Evolutionary conservation across 257 asterid genomes (phyloP), one percentile per base, ranked within the genome.

Genomic region (Lithospermum erythrorhizon): DNA sequence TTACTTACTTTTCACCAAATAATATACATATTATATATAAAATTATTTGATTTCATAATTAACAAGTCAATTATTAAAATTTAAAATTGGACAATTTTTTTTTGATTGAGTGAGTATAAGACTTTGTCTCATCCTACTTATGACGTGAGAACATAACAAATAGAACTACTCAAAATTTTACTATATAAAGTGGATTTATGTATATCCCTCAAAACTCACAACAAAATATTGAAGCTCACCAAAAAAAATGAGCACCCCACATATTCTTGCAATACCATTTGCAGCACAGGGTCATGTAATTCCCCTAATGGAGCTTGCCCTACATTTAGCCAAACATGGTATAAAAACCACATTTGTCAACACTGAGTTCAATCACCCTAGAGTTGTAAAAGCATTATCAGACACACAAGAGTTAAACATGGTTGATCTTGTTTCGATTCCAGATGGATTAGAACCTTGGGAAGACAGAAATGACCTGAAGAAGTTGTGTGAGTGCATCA

Each of bases 231-330:
- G 6, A 30, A 30, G 1, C 4, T 30, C 6, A 30, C 3, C 37
- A 5, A 6, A 32, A 55, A 67, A 53, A 22, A 82, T 82, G 90
- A 78, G 75, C 21, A 76, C 37, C 54, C 79, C 84, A 58, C 95
- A 79, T 63, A 74, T 82, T 58, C 6, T 83, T 23, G 78, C 73
- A 8, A 27, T 86, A 29, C 84, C 95, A 9, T 84, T 73, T 74
- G 94, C 94, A 64, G 94, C 88, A 62, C 95, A 87, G 64, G 95
- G 94, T 53, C 94, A 84, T 68, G 95, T 87, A 6, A 76, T 87
- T 35, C 90, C 94, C 1, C 10, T 84, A 51, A 61, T 82, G 90
- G 94, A 87, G 65, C 69, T 87, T 2, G 68, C 86, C 5, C 79
- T 73, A 16, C 63, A 79, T 24, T 63, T 80, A 61, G 80, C 73